Evolutionary conservation across 2,329 filamentous ascomycete species (phyloP), one percentile per base, ranked within the genome.

Genomic region (Fusarium sambucinum): DNA sequence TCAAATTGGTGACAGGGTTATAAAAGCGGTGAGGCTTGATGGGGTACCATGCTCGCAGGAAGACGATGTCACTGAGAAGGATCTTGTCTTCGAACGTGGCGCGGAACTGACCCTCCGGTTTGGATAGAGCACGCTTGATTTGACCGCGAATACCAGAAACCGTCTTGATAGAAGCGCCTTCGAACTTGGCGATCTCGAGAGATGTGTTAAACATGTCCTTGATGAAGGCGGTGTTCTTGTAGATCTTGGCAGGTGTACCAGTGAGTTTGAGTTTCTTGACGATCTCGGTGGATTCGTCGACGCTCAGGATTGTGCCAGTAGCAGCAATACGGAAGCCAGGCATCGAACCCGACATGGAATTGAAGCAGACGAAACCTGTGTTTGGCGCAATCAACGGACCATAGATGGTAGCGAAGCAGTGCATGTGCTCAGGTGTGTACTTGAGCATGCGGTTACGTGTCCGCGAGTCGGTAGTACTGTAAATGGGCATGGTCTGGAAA

Each of bases 261-360:
- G 94, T 97, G 48, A 99, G 87, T 80, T 99, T 99, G 76, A 99
- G 90, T 85, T 99, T 99, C 87, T 99, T 99, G 79, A 99, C 96
- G 70, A 99, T 98, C 78, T 99, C 96, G 5, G 93, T 94, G 40
- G 91, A 93, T 81, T 98, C 94, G 77, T 99, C 96, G 21, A 99
- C 96, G 75, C 91, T 94, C 68, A 98, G 84, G 6, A 99, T 93
- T 3, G 96, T 96, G 64, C 96, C 96, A 0, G 94, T 97, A 4
- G 96, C 96, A 12, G 96, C 93, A 71, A 99, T 93, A 46, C 96
- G 89, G 86, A 99, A 98, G 21, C 94, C 94, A 0, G 94, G 91
- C 48, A 90, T 95, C 75, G 91, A 88, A 65, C 92, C 89, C 1
- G 92, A 93, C 75, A 99, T 91, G 10, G 91, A 93, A 79, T 98